These are phyloP conservation scores for Filosporella fistucella DNA, from an alignment of 495 filamentous ascomycete genomes.

Conservation along the genomic window DNA sequence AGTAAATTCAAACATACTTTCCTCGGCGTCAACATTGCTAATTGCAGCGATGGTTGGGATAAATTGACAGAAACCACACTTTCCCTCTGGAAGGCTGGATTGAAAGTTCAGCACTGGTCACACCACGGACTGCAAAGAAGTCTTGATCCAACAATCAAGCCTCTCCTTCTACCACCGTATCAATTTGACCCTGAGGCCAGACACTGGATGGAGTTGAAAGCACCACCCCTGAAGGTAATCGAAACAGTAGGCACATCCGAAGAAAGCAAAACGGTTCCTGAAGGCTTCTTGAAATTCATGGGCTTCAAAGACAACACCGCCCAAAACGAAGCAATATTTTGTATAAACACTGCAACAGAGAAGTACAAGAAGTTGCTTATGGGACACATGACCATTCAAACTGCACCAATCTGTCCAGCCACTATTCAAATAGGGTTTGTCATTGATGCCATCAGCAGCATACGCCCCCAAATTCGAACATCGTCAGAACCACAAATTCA, in stretches of 20 bases:
- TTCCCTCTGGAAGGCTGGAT: slow-evolving; percentile 41
- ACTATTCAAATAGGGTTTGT: slow-evolving; percentile 39
- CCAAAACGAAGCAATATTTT: slow-evolving; percentile 27
- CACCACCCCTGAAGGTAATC: not conserved
- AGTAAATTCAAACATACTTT: no score
- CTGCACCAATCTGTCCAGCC: slow-evolving; percentile 41
- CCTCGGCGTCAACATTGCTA: slow-evolving; percentile 38
- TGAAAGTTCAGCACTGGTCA: slow-evolving; percentile 40
- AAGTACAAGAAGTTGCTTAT: slow-evolving; percentile 28
- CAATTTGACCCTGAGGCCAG: slow-evolving; percentile 34
- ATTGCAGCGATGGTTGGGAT: slow-evolving; percentile 22
- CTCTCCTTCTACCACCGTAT: slow-evolving; percentile 35
- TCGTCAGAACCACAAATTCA: slow-evolving; percentile 31
- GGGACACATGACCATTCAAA: slow-evolving; percentile 33
- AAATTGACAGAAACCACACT: slow-evolving; percentile 37
- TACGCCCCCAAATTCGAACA: slow-evolving; percentile 27
- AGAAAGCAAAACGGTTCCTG: slow-evolving; percentile 19
- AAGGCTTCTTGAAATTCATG: slow-evolving; percentile 28
- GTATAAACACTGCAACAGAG: slow-evolving; percentile 32
- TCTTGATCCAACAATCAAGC: slow-evolving; percentile 26
- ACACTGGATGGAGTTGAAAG: slow-evolving; percentile 27
- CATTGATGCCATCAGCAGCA: slow-evolving; percentile 33
- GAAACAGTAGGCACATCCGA: not conserved
- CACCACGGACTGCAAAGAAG: slow-evolving; percentile 36
- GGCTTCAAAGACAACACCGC: slow-evolving; percentile 31